Conservation (phyloP, 805 yeast genomes). For the Pichia phayaonensis region DNA sequence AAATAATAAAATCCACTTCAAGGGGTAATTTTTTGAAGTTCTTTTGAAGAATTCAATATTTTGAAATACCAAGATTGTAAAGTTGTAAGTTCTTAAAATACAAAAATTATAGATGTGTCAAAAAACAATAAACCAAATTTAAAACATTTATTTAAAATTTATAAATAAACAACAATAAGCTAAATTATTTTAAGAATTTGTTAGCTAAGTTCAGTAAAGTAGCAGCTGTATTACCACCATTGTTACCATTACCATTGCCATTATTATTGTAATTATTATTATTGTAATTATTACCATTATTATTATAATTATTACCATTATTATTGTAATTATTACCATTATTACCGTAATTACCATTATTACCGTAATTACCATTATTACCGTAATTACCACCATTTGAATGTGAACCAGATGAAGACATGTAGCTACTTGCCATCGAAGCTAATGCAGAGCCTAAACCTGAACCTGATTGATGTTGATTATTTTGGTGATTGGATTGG, state of each 20-base stretch:
- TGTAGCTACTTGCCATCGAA: conserved; percentile 1
- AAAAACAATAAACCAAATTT: too few species aligned
- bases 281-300: neutral
- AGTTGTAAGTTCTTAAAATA: too few species aligned
- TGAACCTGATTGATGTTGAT: neutral
- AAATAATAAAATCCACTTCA: too few species aligned
- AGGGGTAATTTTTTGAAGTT: too few species aligned
- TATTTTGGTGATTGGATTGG: neutral
- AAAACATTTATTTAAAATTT: neutral
- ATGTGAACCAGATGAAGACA: neutral
- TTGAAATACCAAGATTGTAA: too few species aligned
- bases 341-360: neutral
- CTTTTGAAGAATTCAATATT: too few species aligned
- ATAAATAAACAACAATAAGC: neutral
- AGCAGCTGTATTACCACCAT: conserved; percentile 3
- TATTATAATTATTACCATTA: neutral
- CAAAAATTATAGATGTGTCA: too few species aligned
- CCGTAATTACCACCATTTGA: neutral
- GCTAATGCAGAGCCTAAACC: conserved; percentile 1
- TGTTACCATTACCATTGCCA: neutral
- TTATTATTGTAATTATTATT: neutral
- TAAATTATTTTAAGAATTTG: conserved; percentile 4
- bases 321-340: neutral
- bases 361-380: neutral
- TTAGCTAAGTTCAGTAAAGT: conserved; percentile 11